Evolutionary conservation across 1,284 basidiomycete species (phyloP), one percentile per base, ranked within the genome.

Genomic region (Ganoderma lucidum): DNA sequence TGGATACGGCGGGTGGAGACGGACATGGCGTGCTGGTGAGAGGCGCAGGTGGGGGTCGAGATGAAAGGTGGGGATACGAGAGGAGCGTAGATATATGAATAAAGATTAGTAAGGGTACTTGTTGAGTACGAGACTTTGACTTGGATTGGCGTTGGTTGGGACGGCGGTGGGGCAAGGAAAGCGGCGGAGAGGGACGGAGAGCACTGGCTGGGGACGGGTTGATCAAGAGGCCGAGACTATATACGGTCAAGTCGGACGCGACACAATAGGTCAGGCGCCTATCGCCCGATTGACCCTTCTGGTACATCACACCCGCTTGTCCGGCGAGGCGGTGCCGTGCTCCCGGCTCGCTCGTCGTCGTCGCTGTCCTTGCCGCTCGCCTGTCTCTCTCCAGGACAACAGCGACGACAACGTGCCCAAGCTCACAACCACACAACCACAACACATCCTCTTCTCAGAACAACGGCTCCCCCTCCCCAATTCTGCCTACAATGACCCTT

Each of bases 1-100:
- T 75, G 77, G 69, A 77, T 76, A 74, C 76, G 77, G 71, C 77
- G 76, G n/a, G 78, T 71, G 65, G 77, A 73, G 62, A 75, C 72
- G 65, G 76, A 74, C 75, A 77, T 76, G 63, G 55, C 14, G 23
- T 39, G 19, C 17, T 28, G n/a, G 19, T 65, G 41, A 15, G 53
- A 19, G 63, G 23, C 3, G 63, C 39, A 35, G 37, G 28, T 41
- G 39, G 14, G 32, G 8, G 55, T 23, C 19, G 64, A 53, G 39
- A 9, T 12, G 19, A 37, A 12, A 56, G 53, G 35, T 56, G 53
- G 6, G 53, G 41, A 30, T 19, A 19, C 28, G n/a, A 30, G 60
- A 35, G 48, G 60, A 45, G 60, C 9, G 60, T 28, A 65, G 64
- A 60, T 61, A 65, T 59, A 39, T 37, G 64, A 44, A 65, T 65